Conservation (phyloP, 2,329 filamentous ascomycete species). For the Metarhizium rileyi region DNA sequence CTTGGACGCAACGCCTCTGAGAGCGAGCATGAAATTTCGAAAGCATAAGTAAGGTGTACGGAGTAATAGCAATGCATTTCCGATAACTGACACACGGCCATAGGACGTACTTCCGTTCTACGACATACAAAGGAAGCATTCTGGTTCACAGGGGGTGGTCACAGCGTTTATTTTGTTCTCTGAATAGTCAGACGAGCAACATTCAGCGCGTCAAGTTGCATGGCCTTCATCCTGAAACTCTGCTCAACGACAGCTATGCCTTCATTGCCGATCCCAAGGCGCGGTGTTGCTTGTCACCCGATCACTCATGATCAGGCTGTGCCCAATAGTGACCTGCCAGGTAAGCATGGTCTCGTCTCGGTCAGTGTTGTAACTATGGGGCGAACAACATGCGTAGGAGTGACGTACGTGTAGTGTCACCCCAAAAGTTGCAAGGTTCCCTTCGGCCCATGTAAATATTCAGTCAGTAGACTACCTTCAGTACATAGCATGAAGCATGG, state of each 20-base stretch:
- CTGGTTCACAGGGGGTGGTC: too few relatives aligned
- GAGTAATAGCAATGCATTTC: too few relatives aligned
- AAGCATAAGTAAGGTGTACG: too few relatives aligned
- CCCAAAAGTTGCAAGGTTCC: background rate
- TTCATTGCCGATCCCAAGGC: too few relatives aligned
- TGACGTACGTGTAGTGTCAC: background rate
- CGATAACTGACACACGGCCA: too few relatives aligned
- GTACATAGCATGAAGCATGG: background rate
- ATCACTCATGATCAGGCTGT: background rate
- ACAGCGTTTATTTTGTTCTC: too few relatives aligned
- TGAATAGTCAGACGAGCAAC: too few relatives aligned
- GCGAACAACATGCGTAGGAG: background rate
- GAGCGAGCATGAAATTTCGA: too few relatives aligned
- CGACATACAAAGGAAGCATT: too few relatives aligned
- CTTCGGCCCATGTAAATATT: background rate
- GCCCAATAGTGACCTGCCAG: background rate
- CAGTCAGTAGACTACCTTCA: too few relatives aligned
- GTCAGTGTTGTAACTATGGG: background rate
- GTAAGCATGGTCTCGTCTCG: background rate
- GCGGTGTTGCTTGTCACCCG: background rate
- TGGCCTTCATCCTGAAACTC: background rate
- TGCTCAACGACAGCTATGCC: background rate
- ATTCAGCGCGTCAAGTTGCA: background rate
- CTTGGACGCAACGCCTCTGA: too few relatives aligned
- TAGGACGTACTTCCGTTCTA: too few relatives aligned